Percentiles rank a stretch among this genome's conserved stretches.
Evolutionary conservation across 2,329 filamentous ascomycete species (phyloP).

Genomic region (Fusarium newnesense): DNA sequence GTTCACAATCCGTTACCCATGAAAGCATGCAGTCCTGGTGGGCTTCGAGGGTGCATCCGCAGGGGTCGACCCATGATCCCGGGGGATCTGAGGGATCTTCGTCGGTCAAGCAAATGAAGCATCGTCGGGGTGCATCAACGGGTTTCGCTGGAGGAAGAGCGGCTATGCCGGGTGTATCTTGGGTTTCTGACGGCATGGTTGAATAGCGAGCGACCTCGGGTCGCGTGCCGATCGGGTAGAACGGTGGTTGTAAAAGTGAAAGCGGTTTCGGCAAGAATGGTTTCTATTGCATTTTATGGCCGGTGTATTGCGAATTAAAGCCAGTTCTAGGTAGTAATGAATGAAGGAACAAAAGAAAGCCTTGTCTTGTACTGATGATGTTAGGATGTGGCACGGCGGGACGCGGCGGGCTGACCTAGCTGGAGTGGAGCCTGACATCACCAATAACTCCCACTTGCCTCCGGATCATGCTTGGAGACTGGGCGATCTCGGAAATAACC

Average conservation of each 20-base stretch:
- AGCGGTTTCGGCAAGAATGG: background rate
- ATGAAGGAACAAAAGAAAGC: background rate
- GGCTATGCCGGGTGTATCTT: slow-evolving; percentile 4
- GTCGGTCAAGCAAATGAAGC: slow-evolving; percentile 73
- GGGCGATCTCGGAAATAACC: background rate
- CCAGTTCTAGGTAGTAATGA: background rate
- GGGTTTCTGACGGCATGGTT: slow-evolving; percentile 26
- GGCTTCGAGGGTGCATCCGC: slow-evolving; percentile 88
- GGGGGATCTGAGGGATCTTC: slow-evolving; percentile 61
- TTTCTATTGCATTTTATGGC: slow-evolving; percentile 23
- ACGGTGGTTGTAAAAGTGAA: background rate
- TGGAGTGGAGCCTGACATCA: slow-evolving; percentile 36
- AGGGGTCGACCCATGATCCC: slow-evolving; percentile 83
- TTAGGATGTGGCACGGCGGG: slow-evolving; percentile 16
- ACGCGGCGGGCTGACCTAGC: slow-evolving; percentile 22
- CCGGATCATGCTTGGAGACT: background rate
- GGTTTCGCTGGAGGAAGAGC: slow-evolving; percentile 5
- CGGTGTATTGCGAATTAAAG: background rate
- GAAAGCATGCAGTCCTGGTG: slow-evolving; percentile 90
- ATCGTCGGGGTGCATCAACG: slow-evolving; percentile 54
- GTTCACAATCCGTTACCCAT: slow-evolving; percentile 93
- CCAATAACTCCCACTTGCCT: slow-evolving; percentile 9
- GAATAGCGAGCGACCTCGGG: slow-evolving; percentile 14
- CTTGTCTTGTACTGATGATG: slow-evolving; percentile 16
- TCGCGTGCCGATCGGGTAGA: slow-evolving; percentile 24